Base-by-base conservation (phyloP, 2,329 filamentous ascomycete species). In the Atkinsonella texensis region DNA sequence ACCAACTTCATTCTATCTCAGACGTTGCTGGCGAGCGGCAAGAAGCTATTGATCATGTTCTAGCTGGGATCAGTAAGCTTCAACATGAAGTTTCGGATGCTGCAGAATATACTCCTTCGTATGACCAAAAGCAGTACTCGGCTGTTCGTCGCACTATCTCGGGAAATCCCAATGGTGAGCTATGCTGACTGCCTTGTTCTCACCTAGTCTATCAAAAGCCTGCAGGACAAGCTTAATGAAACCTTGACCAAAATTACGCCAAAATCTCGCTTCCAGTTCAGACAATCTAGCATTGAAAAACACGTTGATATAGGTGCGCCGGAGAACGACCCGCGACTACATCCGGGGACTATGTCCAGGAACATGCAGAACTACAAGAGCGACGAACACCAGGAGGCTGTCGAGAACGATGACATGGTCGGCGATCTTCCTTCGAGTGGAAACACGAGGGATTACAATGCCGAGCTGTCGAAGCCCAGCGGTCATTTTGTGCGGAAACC, bases 51-150 rank as follows among this genome's bases (percentile, higher is more conserved):
- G 89, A 95, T 58, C 80, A 87, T 60, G 85, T 89, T 58, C 76
- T 95, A 13, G 82, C 85, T 15, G 80, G 81, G 55, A 93, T 97
- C 60, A 83, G 87, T 32, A 80, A 81, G 52, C 76, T 97, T 15
- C 89, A 89, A 1, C 85, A 85, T 56, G 84, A 93, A 60, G 87
- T 96, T 40, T 84, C 87, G 58, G 89, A 96, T 68, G 86, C 87
- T 0, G 81, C 85, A 1, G 83, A 84, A 52, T 89, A 84, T 58
- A 80, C 95, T 15, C 89, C 93, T 2, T 82, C 89, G 8, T 94
- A 96, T 64, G 93, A 97, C 62, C 88, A 93, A 65, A 81, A 87
- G 59, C 84, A 85, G 23, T 97, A 95, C 63, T 80, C 84, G 43
- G 83, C 90, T 70, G 87, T 89, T 68, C 12, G 53, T 39, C 32